Conservation (phyloP, 1,284 basidiomycete species). For the Leucoagaricus sp. region DNA sequence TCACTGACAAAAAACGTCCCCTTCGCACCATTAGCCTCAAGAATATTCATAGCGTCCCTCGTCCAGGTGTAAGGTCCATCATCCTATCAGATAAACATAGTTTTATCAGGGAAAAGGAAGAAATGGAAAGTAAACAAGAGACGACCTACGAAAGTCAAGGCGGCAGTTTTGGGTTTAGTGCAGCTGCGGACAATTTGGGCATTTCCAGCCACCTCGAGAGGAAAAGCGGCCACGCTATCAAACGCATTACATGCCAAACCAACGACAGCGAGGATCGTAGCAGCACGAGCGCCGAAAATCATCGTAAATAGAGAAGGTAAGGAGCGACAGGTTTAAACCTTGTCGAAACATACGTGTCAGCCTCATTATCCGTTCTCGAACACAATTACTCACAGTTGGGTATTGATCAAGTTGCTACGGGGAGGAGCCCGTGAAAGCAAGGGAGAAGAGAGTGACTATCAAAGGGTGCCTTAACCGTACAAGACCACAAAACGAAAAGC, state of each 20-base stretch:
- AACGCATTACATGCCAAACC: background rate
- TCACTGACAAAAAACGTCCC: constrained; percentile 60
- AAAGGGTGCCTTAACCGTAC: too few relatives aligned
- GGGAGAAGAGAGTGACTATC: too few relatives aligned
- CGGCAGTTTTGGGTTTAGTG: background rate
- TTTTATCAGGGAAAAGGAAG: background rate
- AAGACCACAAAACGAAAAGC: too few relatives aligned
- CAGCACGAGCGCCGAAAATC: background rate
- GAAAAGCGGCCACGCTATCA: background rate
- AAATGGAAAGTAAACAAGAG: background rate
- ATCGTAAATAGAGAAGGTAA: background rate
- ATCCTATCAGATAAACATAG: constrained; percentile 7
- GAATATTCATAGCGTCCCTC: constrained; percentile 38
- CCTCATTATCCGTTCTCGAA: too few relatives aligned
- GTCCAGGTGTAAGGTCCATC: constrained; percentile 17
- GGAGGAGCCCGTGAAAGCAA: background rate
- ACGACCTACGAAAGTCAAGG: constrained; percentile 10
- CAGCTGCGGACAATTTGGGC: constrained; percentile 4
- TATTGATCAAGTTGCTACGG: too few relatives aligned
- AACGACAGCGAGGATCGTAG: background rate
- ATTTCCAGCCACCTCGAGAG: background rate
- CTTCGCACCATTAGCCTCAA: constrained; percentile 40
- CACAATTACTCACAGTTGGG: background rate
- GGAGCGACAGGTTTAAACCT: too few relatives aligned
- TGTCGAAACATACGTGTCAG: background rate